Base-by-base conservation (phyloP, 2,329 filamentous ascomycete genomes). In the Clarireedia monteithiana region DNA sequence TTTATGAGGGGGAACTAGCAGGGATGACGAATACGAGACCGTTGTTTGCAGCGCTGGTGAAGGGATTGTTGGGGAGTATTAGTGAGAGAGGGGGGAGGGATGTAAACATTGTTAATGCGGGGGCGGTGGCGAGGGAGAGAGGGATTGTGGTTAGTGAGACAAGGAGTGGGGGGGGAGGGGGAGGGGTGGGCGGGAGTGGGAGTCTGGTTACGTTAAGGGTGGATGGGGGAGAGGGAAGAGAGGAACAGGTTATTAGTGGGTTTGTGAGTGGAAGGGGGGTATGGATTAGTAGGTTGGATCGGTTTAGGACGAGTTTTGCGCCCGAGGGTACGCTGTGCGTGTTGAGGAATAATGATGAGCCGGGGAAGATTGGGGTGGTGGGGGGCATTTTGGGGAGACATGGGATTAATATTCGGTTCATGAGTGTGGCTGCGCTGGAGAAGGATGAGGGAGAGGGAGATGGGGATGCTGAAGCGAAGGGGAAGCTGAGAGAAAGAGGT, bases 101-200 rank as follows among this genome's bases (percentile, higher is more conserved):
- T 64, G 84, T 91, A 64, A 92, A 91, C 72, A 90, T 94, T 58
- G 88, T 94, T 63, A 92, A 94, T 65, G 88, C 88, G 0, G 79
- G 83, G 45, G 75, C 91, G 26, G 80, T 91, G 14, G 88, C 88
- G 20, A 85, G 83, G 60, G 86, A 91, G 64, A 87, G 87, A 62
- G 88, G 88, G 2, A 86, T 94, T 59, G 78, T 85, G 46, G 84
- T 94, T 66, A 88, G 85, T 66, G 89, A 92, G 72, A 83, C 83
- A 39, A 84, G 84, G 59, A 30, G 80, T 78, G 2, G 77, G 84
- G 6, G 82, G 86, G 17, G 17, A 17, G 14, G 17, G 4, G 38
- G 17, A 17, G 38, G 15, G 38, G 17, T 40, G 14, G 17, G 15
- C 17, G 17, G 14, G 20, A 74, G 77, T 0, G 77, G 80, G n/a